Conservation (phyloP, 2,329 filamentous ascomycete genomes). For the Berkeleyomyces basicola region DNA sequence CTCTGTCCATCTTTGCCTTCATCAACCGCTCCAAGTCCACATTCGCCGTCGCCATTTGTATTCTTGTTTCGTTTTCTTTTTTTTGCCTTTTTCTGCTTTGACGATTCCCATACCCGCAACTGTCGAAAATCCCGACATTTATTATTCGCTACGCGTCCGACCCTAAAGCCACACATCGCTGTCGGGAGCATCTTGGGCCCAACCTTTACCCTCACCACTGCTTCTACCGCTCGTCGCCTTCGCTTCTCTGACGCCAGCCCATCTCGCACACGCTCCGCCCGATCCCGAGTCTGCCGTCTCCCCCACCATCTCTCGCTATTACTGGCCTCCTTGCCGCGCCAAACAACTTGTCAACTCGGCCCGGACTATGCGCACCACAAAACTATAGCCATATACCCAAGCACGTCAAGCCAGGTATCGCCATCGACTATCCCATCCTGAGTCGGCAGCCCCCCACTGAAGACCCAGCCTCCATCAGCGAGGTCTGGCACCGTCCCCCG, state of each 20-base stretch:
- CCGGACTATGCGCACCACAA: background rate
- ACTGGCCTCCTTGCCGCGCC: too few species aligned
- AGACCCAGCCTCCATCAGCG: slow-evolving; percentile 1
- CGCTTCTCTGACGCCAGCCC: too few species aligned
- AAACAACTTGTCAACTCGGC: background rate
- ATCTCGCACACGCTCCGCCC: too few species aligned
- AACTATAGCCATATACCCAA: background rate
- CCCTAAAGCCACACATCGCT: background rate
- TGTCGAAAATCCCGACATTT: background rate
- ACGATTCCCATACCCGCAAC: background rate
- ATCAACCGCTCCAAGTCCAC: background rate
- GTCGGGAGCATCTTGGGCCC: too few species aligned
- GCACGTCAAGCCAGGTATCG: too few species aligned
- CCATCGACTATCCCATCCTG: background rate
- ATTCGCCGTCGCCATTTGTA: background rate
- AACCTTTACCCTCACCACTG: too few species aligned
- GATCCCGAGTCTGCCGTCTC: background rate
- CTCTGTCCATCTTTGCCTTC: background rate
- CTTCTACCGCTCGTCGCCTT: background rate
- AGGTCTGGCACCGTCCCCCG: slow-evolving; percentile 13
- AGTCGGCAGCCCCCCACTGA: background rate
- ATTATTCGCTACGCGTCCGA: background rate
- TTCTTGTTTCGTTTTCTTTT: slow-evolving; percentile 1
- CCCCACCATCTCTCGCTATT: background rate
- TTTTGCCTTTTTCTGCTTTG: background rate